Evolutionary conservation across 2,329 filamentous ascomycete genomes (phyloP), one percentile per base, ranked within the genome.

Genomic region (Fusarium longipes): DNA sequence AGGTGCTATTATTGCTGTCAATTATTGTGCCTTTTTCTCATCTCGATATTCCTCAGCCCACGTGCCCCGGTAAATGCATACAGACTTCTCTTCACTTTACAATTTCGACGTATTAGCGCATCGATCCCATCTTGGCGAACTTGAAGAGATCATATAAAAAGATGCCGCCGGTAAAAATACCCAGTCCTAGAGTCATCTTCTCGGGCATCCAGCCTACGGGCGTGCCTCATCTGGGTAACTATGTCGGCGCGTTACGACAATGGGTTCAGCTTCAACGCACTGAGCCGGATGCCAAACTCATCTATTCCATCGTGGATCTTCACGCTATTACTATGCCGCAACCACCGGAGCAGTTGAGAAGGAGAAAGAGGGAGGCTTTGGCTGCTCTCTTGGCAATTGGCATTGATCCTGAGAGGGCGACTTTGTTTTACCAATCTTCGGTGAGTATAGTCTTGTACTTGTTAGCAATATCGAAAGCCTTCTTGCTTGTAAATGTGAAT

Each of bases 181-280:
- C 42, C 47, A 47, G 40, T 59, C 67, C 63, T 29, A 67, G 83
- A 55, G 83, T 91, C 60, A 87, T 98, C 73, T 97, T 99, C 82
- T 98, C 96, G 5, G 96, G 94, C 52, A 99, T 99, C 72, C 96
- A 99, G 78, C 96, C 96, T 18, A 99, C 96, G 0, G 96, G 95
- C 33, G 86, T 96, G 24, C 96, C 96, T 15, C 96, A 99, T 77
- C 82, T 99, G 29, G 96, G 96, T 55, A 99, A 99, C 80, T 99
- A 97, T 78, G 86, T 97, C 12, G 96, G 96, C 25, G 96, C 96
- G 17, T 82, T 99, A 55, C 87, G 88, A 49, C 89, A 93, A 83
- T 99, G 96, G 96, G 91, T 91, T 44, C 84, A 85, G 63, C 83
- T 97, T 9, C 95, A 99, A 52, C 58, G 67, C 69, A 82, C 93